Evolutionary conservation across 2,329 filamentous ascomycete genomes (phyloP).

Genomic region (Arthrobotrys iridis): DNA sequence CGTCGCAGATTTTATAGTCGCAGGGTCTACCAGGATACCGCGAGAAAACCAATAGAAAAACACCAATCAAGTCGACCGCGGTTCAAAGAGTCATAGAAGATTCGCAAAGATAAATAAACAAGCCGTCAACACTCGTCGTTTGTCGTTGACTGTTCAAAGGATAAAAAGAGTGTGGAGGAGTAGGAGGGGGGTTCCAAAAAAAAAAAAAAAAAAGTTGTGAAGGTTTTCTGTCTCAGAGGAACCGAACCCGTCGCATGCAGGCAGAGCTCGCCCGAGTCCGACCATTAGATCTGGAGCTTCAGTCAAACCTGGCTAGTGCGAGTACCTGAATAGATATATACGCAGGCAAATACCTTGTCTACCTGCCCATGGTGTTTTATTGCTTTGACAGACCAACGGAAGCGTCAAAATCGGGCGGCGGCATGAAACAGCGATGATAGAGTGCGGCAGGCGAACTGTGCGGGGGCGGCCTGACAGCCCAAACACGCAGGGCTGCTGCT

Average conservation of each 20-base stretch:
- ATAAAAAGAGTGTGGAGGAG: neutral
- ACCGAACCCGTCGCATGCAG: slow-evolving; percentile 8
- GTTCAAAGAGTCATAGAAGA: slow-evolving; percentile 34
- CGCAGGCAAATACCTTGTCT: no score
- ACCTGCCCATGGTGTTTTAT: no score
- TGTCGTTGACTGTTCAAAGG: neutral
- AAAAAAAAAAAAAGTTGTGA: slow-evolving; percentile 34
- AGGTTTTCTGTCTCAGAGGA: slow-evolving; percentile 35
- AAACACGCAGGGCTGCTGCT: no score
- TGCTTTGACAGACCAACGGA: no score
- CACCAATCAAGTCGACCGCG: slow-evolving; percentile 15
- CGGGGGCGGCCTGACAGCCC: slow-evolving; percentile 9
- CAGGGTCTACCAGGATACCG: slow-evolving; percentile 6
- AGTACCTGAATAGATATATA: no score
- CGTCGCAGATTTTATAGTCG: slow-evolving; percentile 5
- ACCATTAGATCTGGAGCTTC: no score
- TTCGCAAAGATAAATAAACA: slow-evolving; percentile 21
- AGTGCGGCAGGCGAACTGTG: slow-evolving; percentile 16
- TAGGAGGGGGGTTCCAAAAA: neutral
- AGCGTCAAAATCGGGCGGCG: no score
- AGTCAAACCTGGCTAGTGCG: no score
- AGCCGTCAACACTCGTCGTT: neutral
- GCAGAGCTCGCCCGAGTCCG: slow-evolving; percentile 43
- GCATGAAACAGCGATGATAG: neutral
- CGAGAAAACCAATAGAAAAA: no score